Percentiles rank a stretch among this genome's conserved stretches.
Conservation (phyloP, 192 early-diverging fungal genomes). For the Lobosporangium transversale region DNA sequence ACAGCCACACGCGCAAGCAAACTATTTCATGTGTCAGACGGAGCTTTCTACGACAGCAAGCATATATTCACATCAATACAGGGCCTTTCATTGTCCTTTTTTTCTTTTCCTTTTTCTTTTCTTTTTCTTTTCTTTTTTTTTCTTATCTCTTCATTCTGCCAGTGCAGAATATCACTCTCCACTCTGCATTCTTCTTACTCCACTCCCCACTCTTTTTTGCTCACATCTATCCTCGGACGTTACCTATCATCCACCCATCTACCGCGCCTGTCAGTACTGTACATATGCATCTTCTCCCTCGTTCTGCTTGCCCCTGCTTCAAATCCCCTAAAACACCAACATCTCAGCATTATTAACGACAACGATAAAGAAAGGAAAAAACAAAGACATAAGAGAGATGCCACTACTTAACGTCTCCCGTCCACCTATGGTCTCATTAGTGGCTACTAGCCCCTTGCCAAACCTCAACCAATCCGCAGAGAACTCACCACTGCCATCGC, state of each 20-base stretch:
- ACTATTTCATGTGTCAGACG: no score
- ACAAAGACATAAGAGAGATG: slow-evolving; percentile 19
- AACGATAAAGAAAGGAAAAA: no score
- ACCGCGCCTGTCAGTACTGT: neutral
- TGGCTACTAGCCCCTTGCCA: slow-evolving; percentile 31
- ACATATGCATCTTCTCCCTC: neutral
- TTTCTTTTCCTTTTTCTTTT: neutral
- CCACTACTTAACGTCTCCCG: slow-evolving; percentile 13
- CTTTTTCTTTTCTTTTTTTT: neutral
- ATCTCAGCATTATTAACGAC: neutral
- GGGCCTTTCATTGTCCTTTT: neutral
- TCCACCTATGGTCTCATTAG: slow-evolving; percentile 29
- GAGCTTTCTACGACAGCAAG: neutral
- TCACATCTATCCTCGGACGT: neutral
- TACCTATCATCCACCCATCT: slow-evolving; percentile 5
- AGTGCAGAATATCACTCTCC: neutral
- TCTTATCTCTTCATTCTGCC: neutral
- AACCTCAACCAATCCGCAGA: slow-evolving; percentile 46
- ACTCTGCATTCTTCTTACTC: slow-evolving; percentile 5
- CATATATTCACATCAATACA: neutral
- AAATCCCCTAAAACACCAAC: neutral
- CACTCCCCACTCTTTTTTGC: slow-evolving; percentile 8
- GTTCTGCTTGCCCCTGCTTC: neutral
- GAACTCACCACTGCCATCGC: slow-evolving; percentile 35
- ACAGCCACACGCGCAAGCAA: no score